Conservation (phyloP, 192 early-diverging fungal species). For the Linnemannia exigua region DNA sequence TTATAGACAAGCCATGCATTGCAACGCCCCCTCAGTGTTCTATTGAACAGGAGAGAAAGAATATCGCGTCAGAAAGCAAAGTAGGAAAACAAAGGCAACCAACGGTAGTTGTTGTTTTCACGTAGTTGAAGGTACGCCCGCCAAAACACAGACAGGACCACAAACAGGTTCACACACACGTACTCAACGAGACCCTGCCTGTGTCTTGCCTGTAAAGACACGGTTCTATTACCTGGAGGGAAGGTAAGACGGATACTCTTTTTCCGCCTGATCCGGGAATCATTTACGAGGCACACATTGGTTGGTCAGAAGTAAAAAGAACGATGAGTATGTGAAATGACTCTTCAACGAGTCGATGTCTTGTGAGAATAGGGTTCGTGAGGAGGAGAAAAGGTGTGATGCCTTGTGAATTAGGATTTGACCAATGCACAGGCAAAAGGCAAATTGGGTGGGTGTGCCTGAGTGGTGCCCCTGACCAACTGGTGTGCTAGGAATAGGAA, state of each 20-base stretch:
- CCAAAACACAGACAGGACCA: too few species aligned
- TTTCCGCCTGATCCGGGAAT: not conserved
- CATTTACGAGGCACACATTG: not conserved
- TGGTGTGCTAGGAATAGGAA: not conserved
- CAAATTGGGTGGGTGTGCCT: not conserved
- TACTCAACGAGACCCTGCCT: not conserved
- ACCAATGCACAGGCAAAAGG: slow-evolving; percentile 2
- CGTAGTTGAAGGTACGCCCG: too few species aligned
- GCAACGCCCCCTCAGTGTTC: not conserved
- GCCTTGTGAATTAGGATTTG: slow-evolving; percentile 9
- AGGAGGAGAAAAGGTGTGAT: not conserved
- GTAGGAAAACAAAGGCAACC: too few species aligned
- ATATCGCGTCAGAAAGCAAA: too few species aligned
- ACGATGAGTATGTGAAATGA: not conserved
- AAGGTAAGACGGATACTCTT: slow-evolving; percentile 8
- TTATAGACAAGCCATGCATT: not conserved
- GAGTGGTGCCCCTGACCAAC: slow-evolving; percentile 10
- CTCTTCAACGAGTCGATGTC: not conserved
- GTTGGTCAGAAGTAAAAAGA: not conserved
- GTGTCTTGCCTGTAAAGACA: not conserved
- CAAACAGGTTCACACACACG: too few species aligned
- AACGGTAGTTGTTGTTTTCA: too few species aligned
- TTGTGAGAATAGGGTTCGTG: slow-evolving; percentile 2
- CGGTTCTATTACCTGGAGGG: not conserved
- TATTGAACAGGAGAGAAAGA: not conserved